Conservation (phyloP, 129 eudicot genomes). For the Flaveria ramosissima region DNA sequence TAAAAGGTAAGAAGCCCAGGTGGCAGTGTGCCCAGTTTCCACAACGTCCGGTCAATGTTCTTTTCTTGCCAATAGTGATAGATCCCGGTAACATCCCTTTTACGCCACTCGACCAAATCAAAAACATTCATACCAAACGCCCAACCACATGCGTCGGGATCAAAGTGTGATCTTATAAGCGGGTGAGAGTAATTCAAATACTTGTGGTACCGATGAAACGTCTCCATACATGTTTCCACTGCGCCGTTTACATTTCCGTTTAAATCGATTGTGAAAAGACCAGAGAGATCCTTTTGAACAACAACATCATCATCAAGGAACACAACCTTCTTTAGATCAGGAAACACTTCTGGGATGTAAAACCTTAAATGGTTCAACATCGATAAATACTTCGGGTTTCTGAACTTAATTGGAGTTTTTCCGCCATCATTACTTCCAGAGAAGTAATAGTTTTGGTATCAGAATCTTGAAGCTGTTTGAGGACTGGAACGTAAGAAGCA, state of each 20-base stretch:
- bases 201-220: slow-evolving; percentile 72
- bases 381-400: slow-evolving; percentile 70
- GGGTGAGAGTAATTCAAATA: slow-evolving; percentile 76
- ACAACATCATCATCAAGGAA: slow-evolving; percentile 75
- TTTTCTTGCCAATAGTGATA: slow-evolving; percentile 82
- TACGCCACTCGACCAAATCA: slow-evolving; percentile 71
- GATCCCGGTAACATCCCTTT: slow-evolving; percentile 59
- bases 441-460: slow-evolving; percentile 62
- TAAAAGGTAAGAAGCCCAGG: slow-evolving; percentile 69
- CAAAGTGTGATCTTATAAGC: slow-evolving; percentile 64
- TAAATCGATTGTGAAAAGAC: slow-evolving; percentile 51
- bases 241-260: slow-evolving; percentile 71
- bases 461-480: slow-evolving; percentile 71
- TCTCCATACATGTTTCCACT: slow-evolving; percentile 81
- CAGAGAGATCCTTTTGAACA: slow-evolving; percentile 62
- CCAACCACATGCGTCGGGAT: slow-evolving; percentile 80
- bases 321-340: slow-evolving; percentile 51
- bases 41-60: slow-evolving; percentile 65
- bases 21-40: slow-evolving; percentile 78
- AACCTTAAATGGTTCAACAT: slow-evolving; percentile 71
- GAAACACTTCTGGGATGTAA: slow-evolving; percentile 68
- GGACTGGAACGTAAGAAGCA: slow-evolving; percentile 76
- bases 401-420: slow-evolving; percentile 59
- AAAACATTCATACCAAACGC: slow-evolving; percentile 79
- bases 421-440: slow-evolving; percentile 58